phyloP scores from a whole-genome alignment of 2,329 filamentous ascomycete species.

The Aureobasidium mangrovei region DNA sequence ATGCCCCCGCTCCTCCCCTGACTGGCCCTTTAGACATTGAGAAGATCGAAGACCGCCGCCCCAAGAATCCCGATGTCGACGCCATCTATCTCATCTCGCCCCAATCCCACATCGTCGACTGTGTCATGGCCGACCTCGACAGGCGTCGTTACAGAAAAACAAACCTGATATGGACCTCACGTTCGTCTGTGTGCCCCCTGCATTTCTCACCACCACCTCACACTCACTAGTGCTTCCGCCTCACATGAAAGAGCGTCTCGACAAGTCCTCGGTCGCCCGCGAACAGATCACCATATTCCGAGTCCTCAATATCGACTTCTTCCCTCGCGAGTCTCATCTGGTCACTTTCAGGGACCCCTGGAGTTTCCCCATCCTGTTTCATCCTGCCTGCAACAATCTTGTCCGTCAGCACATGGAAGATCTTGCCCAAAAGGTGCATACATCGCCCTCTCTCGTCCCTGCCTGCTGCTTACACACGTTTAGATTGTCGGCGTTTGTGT shows the following conservation, averaged over 20 bases:
- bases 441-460: not conserved
- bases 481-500: conserved; percentile 83
- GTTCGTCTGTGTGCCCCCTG: conserved; percentile 32
- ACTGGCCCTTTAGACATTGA: conserved; percentile 66
- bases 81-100: conserved; percentile 88
- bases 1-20: conserved; percentile 19
- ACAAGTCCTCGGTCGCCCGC: conserved; percentile 58
- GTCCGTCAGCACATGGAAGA: conserved; percentile 75
- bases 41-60: conserved; percentile 78
- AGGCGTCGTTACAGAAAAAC: conserved; percentile 68
- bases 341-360: conserved; percentile 89
- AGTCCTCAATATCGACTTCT: conserved; percentile 80
- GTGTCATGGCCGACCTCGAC: conserved; percentile 86
- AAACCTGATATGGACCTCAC: conserved; percentile 77
- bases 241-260: conserved; percentile 62
- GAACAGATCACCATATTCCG: conserved; percentile 72
- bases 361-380: conserved; percentile 89
- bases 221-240: conserved; percentile 54
- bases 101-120: conserved; percentile 81
- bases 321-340: conserved; percentile 81
- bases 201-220: not conserved
- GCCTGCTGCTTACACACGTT: not conserved
- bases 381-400: conserved; percentile 78
- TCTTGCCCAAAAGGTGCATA: conserved; percentile 72
- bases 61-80: conserved; percentile 80